Conservation (phyloP, 176 grass and related monocot species). For the Oryza longistaminata region DNA sequence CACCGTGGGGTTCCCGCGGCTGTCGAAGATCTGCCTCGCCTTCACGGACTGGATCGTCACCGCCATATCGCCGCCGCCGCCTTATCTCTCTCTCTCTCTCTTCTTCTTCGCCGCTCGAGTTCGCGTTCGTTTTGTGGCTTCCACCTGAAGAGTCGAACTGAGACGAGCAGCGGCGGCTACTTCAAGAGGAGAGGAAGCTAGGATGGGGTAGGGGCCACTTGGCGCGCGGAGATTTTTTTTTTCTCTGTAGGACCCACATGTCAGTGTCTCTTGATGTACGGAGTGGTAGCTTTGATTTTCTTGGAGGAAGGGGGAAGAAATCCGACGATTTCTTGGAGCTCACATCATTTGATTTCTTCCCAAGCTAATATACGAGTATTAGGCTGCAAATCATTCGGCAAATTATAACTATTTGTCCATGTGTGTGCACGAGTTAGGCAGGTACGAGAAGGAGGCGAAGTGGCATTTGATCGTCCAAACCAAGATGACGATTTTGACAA, state of each 20-base stretch:
- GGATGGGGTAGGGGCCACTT: neutral
- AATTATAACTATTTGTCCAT: too few relatives aligned
- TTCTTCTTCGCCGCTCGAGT: neutral
- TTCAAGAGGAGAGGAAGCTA: neutral
- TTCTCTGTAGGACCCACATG: neutral
- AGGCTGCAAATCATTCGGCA: too few relatives aligned
- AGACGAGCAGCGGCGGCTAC: neutral
- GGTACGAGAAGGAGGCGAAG: neutral
- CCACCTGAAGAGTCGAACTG: neutral
- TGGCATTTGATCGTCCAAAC: neutral
- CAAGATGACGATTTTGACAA: neutral
- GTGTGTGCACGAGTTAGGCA: too few relatives aligned
- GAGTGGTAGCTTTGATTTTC: neutral
- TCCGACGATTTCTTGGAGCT: neutral
- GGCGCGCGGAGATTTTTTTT: neutral
- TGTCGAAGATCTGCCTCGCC: conserved; percentile 95
- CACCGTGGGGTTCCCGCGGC: conserved; percentile 88
- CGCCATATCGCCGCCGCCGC: conserved; percentile 38
- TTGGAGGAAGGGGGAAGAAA: neutral
- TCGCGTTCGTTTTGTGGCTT: neutral
- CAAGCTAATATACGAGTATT: too few relatives aligned
- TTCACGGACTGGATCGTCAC: conserved; percentile 61
- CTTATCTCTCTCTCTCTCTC: neutral
- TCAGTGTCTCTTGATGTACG: neutral
- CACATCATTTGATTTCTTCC: neutral